Percentiles rank a stretch among this genome's conserved stretches.
Evolutionary conservation across 352 stramenopile species (phyloP).

Genomic region (Globisporangium nunn): DNA sequence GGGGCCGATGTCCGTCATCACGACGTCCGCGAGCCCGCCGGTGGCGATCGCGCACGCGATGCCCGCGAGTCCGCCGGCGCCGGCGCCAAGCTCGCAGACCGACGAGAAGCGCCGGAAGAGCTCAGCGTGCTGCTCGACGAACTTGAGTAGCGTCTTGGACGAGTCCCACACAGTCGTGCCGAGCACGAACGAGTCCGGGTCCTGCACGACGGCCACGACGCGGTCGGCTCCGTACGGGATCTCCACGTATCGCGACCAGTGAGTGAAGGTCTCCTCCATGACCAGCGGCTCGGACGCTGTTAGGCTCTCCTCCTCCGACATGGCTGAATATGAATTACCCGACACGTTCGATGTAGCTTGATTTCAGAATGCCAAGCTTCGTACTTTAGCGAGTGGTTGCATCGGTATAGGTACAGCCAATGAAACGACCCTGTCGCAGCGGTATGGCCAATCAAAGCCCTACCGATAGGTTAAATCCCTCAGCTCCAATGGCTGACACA

Average conservation of each 20-base stretch:
- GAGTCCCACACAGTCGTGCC: slow-evolving; percentile 82
- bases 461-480: too few species aligned
- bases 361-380: too few species aligned
- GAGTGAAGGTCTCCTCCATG: slow-evolving; percentile 73
- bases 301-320: slow-evolving; percentile 55
- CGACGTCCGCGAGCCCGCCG: slow-evolving; percentile 43
- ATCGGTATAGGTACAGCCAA: too few species aligned
- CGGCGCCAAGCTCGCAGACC: slow-evolving; percentile 71
- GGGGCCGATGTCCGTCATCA: slow-evolving; percentile 72
- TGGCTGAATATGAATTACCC: background rate
- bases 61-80: slow-evolving; percentile 62
- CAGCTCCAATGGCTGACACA: too few species aligned
- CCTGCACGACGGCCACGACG: slow-evolving; percentile 55
- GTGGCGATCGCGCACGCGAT: slow-evolving; percentile 69
- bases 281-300: slow-evolving; percentile 46
- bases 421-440: too few species aligned
- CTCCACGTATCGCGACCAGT: slow-evolving; percentile 72
- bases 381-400: too few species aligned
- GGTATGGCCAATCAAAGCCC: too few species aligned
- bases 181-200: slow-evolving; percentile 78
- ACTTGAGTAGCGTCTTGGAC: slow-evolving; percentile 83
- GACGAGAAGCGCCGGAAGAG: slow-evolving; percentile 49
- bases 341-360: too few species aligned
- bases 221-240: slow-evolving; percentile 33
- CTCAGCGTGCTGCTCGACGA: slow-evolving; percentile 55